These are phyloP conservation scores for Pulveroboletus sp. DNA, from an alignment of 768 basidiomycete genomes.

Conservation along the genomic window DNA sequence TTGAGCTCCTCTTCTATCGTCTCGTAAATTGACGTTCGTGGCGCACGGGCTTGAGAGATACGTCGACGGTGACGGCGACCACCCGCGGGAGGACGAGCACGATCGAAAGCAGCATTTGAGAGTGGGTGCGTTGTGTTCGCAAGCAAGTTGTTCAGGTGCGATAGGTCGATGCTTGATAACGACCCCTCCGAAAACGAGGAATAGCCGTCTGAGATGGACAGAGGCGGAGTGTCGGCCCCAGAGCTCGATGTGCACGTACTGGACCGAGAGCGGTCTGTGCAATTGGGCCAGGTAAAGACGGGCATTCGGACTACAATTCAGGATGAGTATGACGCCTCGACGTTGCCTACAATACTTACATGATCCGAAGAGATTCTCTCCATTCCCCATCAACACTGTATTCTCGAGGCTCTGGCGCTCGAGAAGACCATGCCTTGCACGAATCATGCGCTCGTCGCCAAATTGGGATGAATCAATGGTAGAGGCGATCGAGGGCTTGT, in stretches of 20 bases:
- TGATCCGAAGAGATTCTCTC: constrained; percentile 52
- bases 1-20: too few relatives aligned
- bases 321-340: too few relatives aligned
- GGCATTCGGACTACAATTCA: constrained; percentile 42
- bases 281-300: constrained; percentile 60
- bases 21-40: too few relatives aligned
- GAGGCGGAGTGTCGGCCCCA: constrained; percentile 67
- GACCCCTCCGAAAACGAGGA: constrained; percentile 67
- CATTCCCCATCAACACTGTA: constrained; percentile 59
- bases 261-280: constrained; percentile 55
- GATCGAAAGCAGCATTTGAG: too few relatives aligned
- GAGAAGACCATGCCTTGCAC: too few relatives aligned
- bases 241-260: constrained; percentile 69
- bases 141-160: constrained; percentile 57
- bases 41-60: too few relatives aligned
- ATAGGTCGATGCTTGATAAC: constrained; percentile 74
- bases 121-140: constrained; percentile 53
- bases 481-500: constrained; percentile 64
- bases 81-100: too few relatives aligned
- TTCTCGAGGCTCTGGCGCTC: too few relatives aligned
- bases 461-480: constrained; percentile 56
- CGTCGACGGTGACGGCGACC: too few relatives aligned
- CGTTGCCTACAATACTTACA: constrained; percentile 38
- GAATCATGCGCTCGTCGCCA: constrained; percentile 69
- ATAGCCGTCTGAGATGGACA: constrained; percentile 66